Base-by-base conservation (phyloP, 371 early-diverging fungal genomes). In the Basidiobolus meristosporus region DNA sequence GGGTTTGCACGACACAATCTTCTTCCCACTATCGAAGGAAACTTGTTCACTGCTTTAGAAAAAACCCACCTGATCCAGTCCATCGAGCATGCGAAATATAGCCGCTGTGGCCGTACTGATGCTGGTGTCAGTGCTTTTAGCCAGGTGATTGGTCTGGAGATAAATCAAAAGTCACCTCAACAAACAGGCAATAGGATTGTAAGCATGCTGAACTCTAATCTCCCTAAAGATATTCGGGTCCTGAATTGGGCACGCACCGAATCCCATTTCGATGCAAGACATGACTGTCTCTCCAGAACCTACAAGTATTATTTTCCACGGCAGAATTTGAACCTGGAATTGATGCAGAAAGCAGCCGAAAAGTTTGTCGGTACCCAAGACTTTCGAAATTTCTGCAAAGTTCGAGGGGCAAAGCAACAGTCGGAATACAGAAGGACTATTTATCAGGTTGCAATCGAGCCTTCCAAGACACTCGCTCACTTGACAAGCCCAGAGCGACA, bases 71-170 rank as follows among this genome's bases (percentile, higher is more conserved):
- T 92, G 26, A 77, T 95, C 7, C 59, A 56, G 9, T 57, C 63
- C 34, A 68, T 70, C 1, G 47, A 62, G 2, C 43, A 56, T 19
- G 66, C 70, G 60, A 68, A 75, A 30, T 85, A 75, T 53, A 65
- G 75, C 35, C 68, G 87, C 18, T 90, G 91, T 54, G 93, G 97
- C 19, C 62, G 97, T 17, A 97, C 98, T 0, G 97, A 97, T 54
- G 77, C 81, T 38, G 98, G 98, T 0, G 97, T 98, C 11, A 85
- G 85, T 47, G 85, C 85, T 1, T 63, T 90, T 35, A 85, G 79
- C 2, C 93, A 96, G 50, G 90, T 92, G 0, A 62, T 91, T n/a
- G 69, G 79, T 5, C 44, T 93, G 31, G 60, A 75, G 32, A 75
- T 97, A 2, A 26, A 26, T 26, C 9, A 5, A 26, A 71, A 92